Evolutionary conservation across 192 early-diverging fungal species (phyloP).

Genomic region (Entomortierella parvispora): DNA sequence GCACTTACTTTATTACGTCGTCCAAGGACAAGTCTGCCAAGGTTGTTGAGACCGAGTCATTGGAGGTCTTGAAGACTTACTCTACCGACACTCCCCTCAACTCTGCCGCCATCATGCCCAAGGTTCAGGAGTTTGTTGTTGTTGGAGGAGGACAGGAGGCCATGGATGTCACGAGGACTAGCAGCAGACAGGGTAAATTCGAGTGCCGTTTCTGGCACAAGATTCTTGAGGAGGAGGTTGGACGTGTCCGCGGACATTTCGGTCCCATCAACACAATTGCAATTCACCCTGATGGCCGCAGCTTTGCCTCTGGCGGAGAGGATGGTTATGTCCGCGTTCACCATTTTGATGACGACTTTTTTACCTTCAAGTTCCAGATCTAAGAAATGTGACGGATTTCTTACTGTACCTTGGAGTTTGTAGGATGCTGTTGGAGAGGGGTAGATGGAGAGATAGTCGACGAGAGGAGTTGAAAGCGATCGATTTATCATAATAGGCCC

Average conservation of each 20-base stretch:
- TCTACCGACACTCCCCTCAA: constrained; percentile 90
- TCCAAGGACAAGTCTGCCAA: constrained; percentile 95
- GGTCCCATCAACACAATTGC: constrained; percentile 99
- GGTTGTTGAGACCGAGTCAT: constrained; percentile 87
- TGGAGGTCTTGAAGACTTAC: constrained; percentile 87
- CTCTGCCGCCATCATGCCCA: constrained; percentile 91
- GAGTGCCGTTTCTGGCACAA: constrained; percentile 98
- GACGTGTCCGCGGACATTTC: constrained; percentile 97
- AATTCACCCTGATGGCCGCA: constrained; percentile 93
- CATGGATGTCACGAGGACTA: constrained; percentile 95
- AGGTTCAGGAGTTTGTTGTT: constrained; percentile 81
- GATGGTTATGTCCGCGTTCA: constrained; percentile 98
- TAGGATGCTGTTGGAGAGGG: too few relatives aligned
- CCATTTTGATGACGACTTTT: constrained; percentile 96
- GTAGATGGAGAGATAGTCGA: too few relatives aligned
- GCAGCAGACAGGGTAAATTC: constrained; percentile 93
- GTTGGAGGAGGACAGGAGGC: constrained; percentile 99
- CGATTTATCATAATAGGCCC: too few relatives aligned
- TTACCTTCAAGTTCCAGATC: constrained; percentile 85
- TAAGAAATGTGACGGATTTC: constrained; percentile 29
- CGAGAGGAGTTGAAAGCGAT: too few relatives aligned
- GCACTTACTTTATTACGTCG: constrained; percentile 93
- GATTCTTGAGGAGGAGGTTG: constrained; percentile 96
- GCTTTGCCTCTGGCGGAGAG: constrained; percentile 96
- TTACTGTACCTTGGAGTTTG: not conserved